These are phyloP conservation scores for Coemansia sp. DNA, from an alignment of 192 early-diverging fungal species.

Conservation along the genomic window DNA sequence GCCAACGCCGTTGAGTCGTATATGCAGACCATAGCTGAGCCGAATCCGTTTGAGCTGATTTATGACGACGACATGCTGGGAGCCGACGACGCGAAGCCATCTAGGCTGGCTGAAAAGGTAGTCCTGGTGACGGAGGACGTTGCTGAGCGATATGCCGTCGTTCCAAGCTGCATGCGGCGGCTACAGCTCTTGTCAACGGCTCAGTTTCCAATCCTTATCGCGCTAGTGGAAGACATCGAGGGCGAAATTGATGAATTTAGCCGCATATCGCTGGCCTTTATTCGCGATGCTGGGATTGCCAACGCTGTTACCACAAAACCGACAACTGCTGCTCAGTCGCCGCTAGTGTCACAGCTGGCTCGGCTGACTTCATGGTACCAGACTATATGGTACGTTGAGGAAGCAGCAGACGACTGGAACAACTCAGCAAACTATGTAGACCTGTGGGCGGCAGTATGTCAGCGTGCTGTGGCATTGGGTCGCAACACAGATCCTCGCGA, in stretches of 20 bases:
- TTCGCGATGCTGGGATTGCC: slow-evolving; percentile 21
- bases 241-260: slow-evolving; percentile 50
- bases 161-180: slow-evolving; percentile 60
- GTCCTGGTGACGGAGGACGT: slow-evolving; percentile 63
- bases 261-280: slow-evolving; percentile 52
- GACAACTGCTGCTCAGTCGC: slow-evolving; percentile 5
- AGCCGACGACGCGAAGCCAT: slow-evolving; percentile 57
- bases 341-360: slow-evolving; percentile 27
- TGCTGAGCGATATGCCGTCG: slow-evolving; percentile 59
- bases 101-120: slow-evolving; percentile 60
- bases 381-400: slow-evolving; percentile 47
- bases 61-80: slow-evolving; percentile 54
- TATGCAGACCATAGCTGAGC: slow-evolving; percentile 60
- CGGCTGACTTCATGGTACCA: slow-evolving; percentile 47
- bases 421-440: slow-evolving; percentile 36
- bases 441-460: slow-evolving; percentile 47
- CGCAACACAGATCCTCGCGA: slow-evolving; percentile 30
- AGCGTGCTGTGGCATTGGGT: slow-evolving; percentile 16
- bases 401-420: slow-evolving; percentile 48
- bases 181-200: slow-evolving; percentile 60
- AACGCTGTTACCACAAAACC: not conserved
- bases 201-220: slow-evolving; percentile 61
- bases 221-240: slow-evolving; percentile 55
- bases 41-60: slow-evolving; percentile 62
- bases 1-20: slow-evolving; percentile 60